Evolutionary conservation across 352 stramenopile genomes (phyloP), one percentile per base, ranked within the genome.

Genomic region (Thraustochytrium striatum): DNA sequence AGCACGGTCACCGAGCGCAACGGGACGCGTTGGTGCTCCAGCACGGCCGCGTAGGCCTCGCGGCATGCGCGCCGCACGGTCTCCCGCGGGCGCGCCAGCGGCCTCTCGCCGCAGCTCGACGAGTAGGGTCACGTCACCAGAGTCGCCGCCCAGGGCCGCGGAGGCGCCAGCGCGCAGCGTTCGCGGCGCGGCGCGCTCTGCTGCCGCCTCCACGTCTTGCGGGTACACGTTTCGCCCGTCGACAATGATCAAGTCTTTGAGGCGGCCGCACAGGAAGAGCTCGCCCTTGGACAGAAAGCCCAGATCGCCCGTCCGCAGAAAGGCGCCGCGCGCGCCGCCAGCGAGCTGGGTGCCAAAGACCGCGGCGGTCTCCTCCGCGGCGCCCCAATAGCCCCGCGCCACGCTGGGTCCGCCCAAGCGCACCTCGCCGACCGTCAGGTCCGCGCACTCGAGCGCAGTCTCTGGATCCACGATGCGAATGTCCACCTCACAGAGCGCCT

Each of bases 241-340:
- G 58, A 99, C 91, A 85, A 99, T 99, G 72, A 99, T 95, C 30
- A 99, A 84, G 83, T 99, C 97, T 85, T 99, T 99, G 61, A 97
- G 89, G 55, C 97, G 89, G 5, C 97, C 97, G 85, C 94, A 98
- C 61, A 99, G 95, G 86, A 98, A 99, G 21, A 95, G 82, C 81
- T 85, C 35, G 30, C 61, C 38, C 21, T 82, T 57, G 82, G 97
- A 92, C 3, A 99, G 72, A 82, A 99, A 98, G 2, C 96, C 97
- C 43, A 98, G 87, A 87, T 99, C 97, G 3, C 96, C 97, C 1
- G 96, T 98, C 70, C 89, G 88, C 9, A 99, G 83, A 75, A 94
- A 99, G 13, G 61, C 9, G 28, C 55, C 16, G 28, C 32, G 25
- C 21, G n/a, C 13, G 16, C n/a, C 1, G 28, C n/a, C 39, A 30